Percentiles rank a stretch among this genome's conserved stretches.
These are phyloP conservation scores for Cephalotrichum gorgonifer DNA, from an alignment of 2,329 filamentous ascomycete genomes.

Conservation along the genomic window DNA sequence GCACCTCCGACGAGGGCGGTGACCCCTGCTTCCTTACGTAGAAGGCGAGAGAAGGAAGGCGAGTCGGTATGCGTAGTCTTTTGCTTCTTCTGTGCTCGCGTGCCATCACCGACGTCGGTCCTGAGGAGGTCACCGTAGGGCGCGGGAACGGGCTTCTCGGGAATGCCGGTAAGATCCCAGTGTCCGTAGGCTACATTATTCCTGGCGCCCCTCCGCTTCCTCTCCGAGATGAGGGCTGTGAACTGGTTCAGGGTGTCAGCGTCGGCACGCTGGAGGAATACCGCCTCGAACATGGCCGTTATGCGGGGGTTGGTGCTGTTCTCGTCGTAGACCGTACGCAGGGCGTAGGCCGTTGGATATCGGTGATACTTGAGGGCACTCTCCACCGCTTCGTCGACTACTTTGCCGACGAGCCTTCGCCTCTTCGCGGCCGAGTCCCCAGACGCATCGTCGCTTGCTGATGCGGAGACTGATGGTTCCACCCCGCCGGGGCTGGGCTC, in stretches of 20 bases:
- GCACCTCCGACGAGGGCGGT: background rate
- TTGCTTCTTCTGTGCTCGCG: slow-evolving; percentile 24
- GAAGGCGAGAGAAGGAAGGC: slow-evolving; percentile 1
- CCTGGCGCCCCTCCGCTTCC: slow-evolving; percentile 47
- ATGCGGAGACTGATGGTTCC: no score
- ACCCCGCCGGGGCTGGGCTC: slow-evolving; percentile 5
- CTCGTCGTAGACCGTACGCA: slow-evolving; percentile 51
- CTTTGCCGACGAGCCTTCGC: slow-evolving; percentile 33
- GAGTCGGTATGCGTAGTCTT: slow-evolving; percentile 18
- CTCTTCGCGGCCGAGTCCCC: slow-evolving; percentile 20
- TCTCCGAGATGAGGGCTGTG: slow-evolving; percentile 35
- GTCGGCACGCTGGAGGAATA: slow-evolving; percentile 48
- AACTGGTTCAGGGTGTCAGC: slow-evolving; percentile 40
- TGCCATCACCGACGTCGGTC: slow-evolving; percentile 23
- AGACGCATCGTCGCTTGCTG: slow-evolving; percentile 5
- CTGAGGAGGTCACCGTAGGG: slow-evolving; percentile 38
- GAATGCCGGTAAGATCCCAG: slow-evolving; percentile 8
- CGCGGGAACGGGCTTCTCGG: slow-evolving; percentile 34
- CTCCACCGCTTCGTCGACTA: slow-evolving; percentile 47
- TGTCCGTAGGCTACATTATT: slow-evolving; percentile 28
- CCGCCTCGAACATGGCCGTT: slow-evolving; percentile 45
- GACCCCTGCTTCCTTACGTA: background rate
- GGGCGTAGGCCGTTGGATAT: slow-evolving; percentile 52
- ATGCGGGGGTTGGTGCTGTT: slow-evolving; percentile 39
- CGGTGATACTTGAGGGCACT: slow-evolving; percentile 45